These are phyloP conservation scores for Dryas alaskensis DNA, from an alignment of 306 rosid species.

Conservation along the genomic window DNA sequence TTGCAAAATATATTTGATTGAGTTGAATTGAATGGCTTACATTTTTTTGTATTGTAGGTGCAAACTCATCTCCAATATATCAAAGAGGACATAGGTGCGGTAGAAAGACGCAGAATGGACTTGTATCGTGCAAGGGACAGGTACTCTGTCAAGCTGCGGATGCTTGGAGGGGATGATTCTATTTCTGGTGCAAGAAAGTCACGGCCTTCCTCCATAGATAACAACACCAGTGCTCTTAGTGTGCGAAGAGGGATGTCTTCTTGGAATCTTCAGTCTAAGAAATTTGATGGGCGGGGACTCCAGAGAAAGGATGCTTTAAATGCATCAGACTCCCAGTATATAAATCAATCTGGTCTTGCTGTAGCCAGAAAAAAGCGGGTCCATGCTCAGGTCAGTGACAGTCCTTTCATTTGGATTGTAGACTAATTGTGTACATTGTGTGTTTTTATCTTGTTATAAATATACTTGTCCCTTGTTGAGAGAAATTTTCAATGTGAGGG, in stretches of 20 bases:
- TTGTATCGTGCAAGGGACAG: slow-evolving; percentile 69
- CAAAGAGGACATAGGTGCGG: slow-evolving; percentile 80
- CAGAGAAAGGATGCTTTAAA: slow-evolving; percentile 65
- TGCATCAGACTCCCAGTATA: slow-evolving; percentile 66
- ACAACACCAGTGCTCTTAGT: slow-evolving; percentile 51
- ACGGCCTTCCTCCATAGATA: slow-evolving; percentile 62
- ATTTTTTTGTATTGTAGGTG: slow-evolving; percentile 45
- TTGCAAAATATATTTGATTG: neutral
- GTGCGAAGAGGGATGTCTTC: slow-evolving; percentile 57
- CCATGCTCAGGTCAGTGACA: slow-evolving; percentile 67
- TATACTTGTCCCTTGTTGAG: neutral
- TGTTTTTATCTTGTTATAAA: slow-evolving; percentile 2
- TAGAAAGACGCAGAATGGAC: slow-evolving; percentile 87
- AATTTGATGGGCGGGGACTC: slow-evolving; percentile 52
- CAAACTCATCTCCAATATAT: slow-evolving; percentile 90
- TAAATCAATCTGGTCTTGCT: slow-evolving; percentile 66
- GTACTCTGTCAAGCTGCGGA: slow-evolving; percentile 61
- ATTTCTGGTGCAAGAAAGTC: slow-evolving; percentile 61
- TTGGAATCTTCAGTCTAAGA: slow-evolving; percentile 55
- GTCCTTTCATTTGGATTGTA: slow-evolving; percentile 10
- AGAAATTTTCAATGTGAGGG: too few species aligned
- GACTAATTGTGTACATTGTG: neutral
- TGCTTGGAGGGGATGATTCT: slow-evolving; percentile 56
- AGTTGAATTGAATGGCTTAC: neutral
- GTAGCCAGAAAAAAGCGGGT: slow-evolving; percentile 78